Percentiles rank a stretch among this genome's conserved stretches.
Evolutionary conservation across 306 rosid species (phyloP).

Genomic region (Lupinus albus): DNA sequence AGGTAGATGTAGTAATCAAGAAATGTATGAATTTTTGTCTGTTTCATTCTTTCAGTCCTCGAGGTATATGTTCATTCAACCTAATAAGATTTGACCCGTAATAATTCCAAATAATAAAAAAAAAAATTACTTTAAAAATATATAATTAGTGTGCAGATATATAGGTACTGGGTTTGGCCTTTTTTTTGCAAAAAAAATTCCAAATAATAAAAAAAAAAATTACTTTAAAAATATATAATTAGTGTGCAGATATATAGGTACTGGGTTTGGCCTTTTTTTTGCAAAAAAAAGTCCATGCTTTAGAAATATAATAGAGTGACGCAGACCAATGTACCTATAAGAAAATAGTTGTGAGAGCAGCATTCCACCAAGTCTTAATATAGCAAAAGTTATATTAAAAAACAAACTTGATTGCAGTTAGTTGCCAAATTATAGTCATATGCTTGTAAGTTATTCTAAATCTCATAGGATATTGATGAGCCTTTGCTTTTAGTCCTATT

Average conservation of each 20-base stretch:
- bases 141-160: background rate
- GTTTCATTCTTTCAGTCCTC: slow-evolving; percentile 6
- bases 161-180: background rate
- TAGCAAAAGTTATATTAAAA: background rate
- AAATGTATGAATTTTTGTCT: background rate
- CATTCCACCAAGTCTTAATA: slow-evolving; percentile 6
- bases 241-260: background rate
- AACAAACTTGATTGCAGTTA: background rate
- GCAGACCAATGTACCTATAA: background rate
- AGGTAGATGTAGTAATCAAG: slow-evolving; percentile 16
- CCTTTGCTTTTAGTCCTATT: background rate
- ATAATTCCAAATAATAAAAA: background rate
- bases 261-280: background rate
- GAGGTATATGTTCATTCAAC: slow-evolving; percentile 9
- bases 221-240: background rate
- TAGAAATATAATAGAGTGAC: background rate
- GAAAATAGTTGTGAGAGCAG: slow-evolving; percentile 1
- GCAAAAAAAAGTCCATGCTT: no score
- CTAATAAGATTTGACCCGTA: slow-evolving; percentile 7
- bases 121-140: background rate
- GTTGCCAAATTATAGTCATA: slow-evolving; percentile 28
- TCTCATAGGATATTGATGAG: slow-evolving; percentile 22
- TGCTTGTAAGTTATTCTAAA: background rate
- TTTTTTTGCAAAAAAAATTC: background rate
- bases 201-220: background rate